Percentiles rank a stretch among this genome's conserved stretches.
phyloP scores from a whole-genome alignment of 78 protist genomes.

The Chrysochromulina parva region DNA sequence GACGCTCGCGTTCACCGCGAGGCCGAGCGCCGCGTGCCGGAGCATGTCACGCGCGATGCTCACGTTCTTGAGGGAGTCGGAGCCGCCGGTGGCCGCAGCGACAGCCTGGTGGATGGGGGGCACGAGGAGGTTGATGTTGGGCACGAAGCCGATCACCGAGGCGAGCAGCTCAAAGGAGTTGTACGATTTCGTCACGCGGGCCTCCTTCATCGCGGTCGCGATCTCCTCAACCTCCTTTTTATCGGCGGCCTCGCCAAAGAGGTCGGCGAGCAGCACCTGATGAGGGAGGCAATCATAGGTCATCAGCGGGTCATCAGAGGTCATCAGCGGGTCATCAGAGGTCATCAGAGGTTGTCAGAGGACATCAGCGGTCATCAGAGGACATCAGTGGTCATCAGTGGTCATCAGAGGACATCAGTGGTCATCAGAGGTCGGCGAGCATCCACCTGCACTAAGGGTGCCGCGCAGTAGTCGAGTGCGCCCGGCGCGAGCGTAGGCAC shows the following conservation, averaged over 20 bases:
- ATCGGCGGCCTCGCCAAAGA: slow-evolving; percentile 35
- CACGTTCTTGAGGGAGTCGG: neutral
- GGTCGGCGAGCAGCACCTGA: neutral
- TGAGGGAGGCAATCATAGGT: too few relatives aligned
- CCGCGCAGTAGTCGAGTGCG: neutral
- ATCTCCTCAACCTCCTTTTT: slow-evolving; percentile 19
- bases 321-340: too few relatives aligned
- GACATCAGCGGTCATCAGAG: too few relatives aligned
- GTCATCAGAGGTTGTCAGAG: too few relatives aligned
- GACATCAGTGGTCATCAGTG: too few relatives aligned
- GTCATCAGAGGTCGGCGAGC: too few relatives aligned
- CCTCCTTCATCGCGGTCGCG: neutral
- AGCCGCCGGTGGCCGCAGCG: neutral
- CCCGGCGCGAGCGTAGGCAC: neutral
- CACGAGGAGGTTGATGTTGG: neutral
- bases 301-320: too few relatives aligned
- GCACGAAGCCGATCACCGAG: neutral
- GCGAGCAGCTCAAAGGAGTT: neutral
- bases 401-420: too few relatives aligned
- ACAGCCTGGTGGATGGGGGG: neutral
- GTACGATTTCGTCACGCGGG: neutral
- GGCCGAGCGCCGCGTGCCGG: neutral
- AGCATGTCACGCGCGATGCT: neutral
- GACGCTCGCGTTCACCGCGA: neutral
- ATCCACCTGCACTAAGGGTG: neutral